Base-by-base conservation (phyloP, 139 green algal genomes). In the Tetradesmus lagerheimii region DNA sequence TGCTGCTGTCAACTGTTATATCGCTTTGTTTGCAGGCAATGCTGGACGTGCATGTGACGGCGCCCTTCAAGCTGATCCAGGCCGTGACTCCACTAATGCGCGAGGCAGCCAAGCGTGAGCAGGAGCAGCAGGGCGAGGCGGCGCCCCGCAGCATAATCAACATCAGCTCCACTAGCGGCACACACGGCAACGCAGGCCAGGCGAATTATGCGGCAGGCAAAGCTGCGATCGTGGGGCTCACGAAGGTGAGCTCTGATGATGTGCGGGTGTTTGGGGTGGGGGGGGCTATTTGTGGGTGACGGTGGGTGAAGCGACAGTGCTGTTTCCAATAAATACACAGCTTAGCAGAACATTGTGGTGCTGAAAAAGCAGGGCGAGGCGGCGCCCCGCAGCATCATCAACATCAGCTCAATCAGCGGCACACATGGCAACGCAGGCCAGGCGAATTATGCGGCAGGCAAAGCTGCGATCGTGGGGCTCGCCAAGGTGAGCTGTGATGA, bases 131-230 rank as follows among this genome's bases (percentile, higher is more conserved):
- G 11, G 95, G 95, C 37, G 25, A 85, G 16, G 91, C 95, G 4
- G 43, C 31, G 15, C 84, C 93, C 0, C 93, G 96, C 38, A 92
- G 85, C 91, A 97, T 99, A 91, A 92, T 99, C 90, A 99, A 98
- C 91, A 95, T 99, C 37, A 96, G 93, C 18, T 97, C 93, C 29
- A 96, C 96, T 9, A 93, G 86, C 37, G 97, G 96, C 76, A 95
- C 94, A 1, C 95, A 97, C 83, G 95, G 95, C 67, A 96, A 95
- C 82, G 91, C 92, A 11, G 92, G 95, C 34, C 95, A 97, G 90
- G 92, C 93, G 75, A 97, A 97, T 92, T 97, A 97, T 78, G 91
- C 90, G 1, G 92, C 95, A 12, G 93, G 76, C 53, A 93, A 93
- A 77, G 91, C 85, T 57, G 86, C 67, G 31, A 74, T 98, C 45